Evolutionary conservation across 2,329 filamentous ascomycete genomes (phyloP).

Genomic region (Capronia americana): DNA sequence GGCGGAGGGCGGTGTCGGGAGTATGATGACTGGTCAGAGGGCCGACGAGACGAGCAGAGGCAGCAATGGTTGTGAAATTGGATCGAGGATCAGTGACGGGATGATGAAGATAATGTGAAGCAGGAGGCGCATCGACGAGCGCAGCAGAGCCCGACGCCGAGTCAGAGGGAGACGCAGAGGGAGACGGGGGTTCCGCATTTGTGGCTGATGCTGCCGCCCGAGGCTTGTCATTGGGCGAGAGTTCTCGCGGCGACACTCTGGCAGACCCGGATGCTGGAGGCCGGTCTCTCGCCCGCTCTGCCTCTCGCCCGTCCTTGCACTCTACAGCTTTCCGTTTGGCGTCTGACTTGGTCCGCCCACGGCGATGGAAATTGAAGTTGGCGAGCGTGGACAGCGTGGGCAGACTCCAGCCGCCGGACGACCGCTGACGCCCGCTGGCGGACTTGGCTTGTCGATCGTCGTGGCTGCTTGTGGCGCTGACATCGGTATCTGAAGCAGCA

Average conservation of each 20-base stretch:
- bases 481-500: conserved; percentile 14
- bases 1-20: neutral
- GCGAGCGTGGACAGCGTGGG: conserved; percentile 23
- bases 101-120: conserved; percentile 25
- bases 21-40: conserved; percentile 3
- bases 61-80: conserved; percentile 5
- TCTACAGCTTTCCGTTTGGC: conserved; percentile 20
- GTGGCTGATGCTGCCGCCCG: conserved; percentile 10
- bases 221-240: conserved; percentile 16
- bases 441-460: conserved; percentile 4
- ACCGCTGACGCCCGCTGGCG: conserved; percentile 14
- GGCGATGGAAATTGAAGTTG: conserved; percentile 24
- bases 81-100: conserved; percentile 14
- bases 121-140: conserved; percentile 3
- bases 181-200: conserved; percentile 7
- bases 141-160: neutral
- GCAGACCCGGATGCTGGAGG: neutral
- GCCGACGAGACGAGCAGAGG: conserved; percentile 4
- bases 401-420: conserved; percentile 20
- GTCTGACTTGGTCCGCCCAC: conserved; percentile 20
- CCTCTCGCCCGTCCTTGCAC: neutral
- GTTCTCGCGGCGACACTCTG: conserved; percentile 9
- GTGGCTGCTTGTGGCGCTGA: conserved; percentile 11
- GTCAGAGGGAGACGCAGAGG: neutral
- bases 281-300: neutral